Evolutionary conservation across 371 early-diverging fungal species (phyloP).

Genomic region (Coemansia sp.): DNA sequence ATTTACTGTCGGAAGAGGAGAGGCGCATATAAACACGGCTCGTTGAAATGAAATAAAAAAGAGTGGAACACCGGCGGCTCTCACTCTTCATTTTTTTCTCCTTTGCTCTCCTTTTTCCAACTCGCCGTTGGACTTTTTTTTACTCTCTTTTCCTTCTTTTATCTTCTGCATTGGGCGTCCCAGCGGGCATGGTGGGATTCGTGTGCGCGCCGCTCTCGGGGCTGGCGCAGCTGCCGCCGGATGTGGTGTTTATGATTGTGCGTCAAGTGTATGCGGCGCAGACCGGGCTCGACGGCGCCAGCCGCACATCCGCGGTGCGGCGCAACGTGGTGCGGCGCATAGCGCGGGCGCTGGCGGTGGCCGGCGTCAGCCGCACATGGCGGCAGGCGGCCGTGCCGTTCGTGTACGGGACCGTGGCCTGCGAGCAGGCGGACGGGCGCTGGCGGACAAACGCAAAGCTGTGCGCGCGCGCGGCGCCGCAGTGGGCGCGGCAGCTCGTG

Average conservation of each 20-base stretch:
- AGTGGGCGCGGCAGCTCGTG: constrained; percentile 11
- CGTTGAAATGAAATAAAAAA: too few relatives aligned
- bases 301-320: not conserved
- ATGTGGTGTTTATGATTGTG: constrained; percentile 24
- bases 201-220: not conserved
- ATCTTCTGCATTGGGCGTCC: too few relatives aligned
- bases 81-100: not conserved
- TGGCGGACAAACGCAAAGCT: constrained; percentile 24
- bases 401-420: constrained; percentile 22
- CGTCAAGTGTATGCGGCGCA: constrained; percentile 7
- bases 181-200: not conserved
- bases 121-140: not conserved
- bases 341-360: not conserved
- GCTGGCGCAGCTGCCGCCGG: constrained; percentile 6
- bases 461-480: not conserved
- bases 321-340: not conserved
- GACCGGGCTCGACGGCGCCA: not conserved
- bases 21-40: too few relatives aligned
- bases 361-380: constrained; percentile 22
- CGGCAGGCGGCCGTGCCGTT: constrained; percentile 21
- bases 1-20: too few relatives aligned
- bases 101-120: not conserved
- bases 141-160: too few relatives aligned
- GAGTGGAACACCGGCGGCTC: too few relatives aligned
- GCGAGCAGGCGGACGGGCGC: constrained; percentile 16